phyloP scores from a whole-genome alignment of 2,329 filamentous ascomycete species.

The Exophiala sideris region DNA sequence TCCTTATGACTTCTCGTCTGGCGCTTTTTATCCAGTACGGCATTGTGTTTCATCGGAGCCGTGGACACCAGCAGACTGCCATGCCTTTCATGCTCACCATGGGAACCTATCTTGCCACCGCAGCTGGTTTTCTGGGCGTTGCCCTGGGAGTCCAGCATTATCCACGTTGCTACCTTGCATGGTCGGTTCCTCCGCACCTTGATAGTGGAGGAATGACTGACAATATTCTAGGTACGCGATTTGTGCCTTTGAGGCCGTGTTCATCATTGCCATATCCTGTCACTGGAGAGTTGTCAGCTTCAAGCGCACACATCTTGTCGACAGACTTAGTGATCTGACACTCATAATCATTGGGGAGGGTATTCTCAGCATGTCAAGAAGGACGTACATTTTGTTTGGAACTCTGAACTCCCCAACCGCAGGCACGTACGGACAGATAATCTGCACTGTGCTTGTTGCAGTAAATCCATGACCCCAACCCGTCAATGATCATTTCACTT shows the following conservation, averaged over 20 bases:
- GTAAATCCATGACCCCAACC: slow-evolving; percentile 6
- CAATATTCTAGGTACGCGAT: slow-evolving; percentile 52
- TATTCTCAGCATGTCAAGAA: slow-evolving; percentile 51
- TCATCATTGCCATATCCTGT: slow-evolving; percentile 53
- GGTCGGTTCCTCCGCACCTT: slow-evolving; percentile 28
- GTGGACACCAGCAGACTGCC: slow-evolving; percentile 3
- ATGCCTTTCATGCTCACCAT: slow-evolving; percentile 8
- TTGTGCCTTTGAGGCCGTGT: slow-evolving; percentile 51
- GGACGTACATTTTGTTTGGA: slow-evolving; percentile 20
- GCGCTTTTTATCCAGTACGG: slow-evolving; percentile 55
- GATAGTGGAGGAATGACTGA: slow-evolving; percentile 33
- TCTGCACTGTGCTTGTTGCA: slow-evolving; percentile 31
- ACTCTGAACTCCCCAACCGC: slow-evolving; percentile 31
- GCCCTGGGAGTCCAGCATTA: too few relatives aligned
- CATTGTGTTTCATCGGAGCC: slow-evolving; percentile 26
- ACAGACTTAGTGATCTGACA: slow-evolving; percentile 61
- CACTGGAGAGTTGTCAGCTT: slow-evolving; percentile 57
- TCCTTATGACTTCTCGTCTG: slow-evolving; percentile 52
- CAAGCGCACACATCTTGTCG: slow-evolving; percentile 59
- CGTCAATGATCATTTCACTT: too few relatives aligned
- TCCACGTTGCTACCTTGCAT: slow-evolving; percentile 33
- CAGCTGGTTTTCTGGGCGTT: too few relatives aligned
- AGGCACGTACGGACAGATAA: slow-evolving; percentile 36
- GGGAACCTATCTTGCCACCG: neutral
- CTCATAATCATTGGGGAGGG: slow-evolving; percentile 65